Percentiles rank a stretch among this genome's conserved stretches.
Conservation (phyloP, 306 rosid species). For the Macrotyloma uniflorum region DNA sequence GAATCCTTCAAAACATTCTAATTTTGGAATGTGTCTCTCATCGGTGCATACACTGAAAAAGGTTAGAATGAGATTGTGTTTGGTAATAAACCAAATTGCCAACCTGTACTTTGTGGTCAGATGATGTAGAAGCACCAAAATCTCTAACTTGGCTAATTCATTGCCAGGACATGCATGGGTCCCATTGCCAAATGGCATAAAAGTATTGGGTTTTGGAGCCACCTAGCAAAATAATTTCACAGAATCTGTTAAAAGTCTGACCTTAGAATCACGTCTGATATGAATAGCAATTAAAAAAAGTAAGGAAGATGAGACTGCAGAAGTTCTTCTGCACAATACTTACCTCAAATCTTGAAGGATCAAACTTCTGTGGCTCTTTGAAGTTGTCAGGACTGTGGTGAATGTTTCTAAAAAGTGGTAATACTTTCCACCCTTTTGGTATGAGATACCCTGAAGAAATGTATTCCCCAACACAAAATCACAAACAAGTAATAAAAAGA, state of each 20-base stretch:
- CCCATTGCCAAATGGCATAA: conserved; percentile 95
- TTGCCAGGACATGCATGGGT: conserved; percentile 94
- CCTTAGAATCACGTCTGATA: neutral
- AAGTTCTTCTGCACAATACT: conserved; percentile 28
- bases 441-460: conserved; percentile 70
- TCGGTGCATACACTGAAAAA: neutral
- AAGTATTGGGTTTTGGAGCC: conserved; percentile 80
- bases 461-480: neutral
- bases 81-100: conserved; percentile 21
- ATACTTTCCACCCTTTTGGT: conserved; percentile 95
- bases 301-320: conserved; percentile 22
- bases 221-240: conserved; percentile 50
- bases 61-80: neutral
- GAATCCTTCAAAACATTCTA: conserved; percentile 19
- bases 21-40: neutral
- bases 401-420: conserved; percentile 92
- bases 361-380: conserved; percentile 79
- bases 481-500: neutral
- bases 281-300: neutral
- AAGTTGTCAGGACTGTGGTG: conserved; percentile 82
- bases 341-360: conserved; percentile 94
- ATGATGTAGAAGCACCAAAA: conserved; percentile 81
- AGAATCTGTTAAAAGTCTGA: conserved; percentile 21
- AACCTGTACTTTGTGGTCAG: conserved; percentile 85
- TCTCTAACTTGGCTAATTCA: conserved; percentile 92